Percentiles rank a stretch among this genome's conserved stretches.
These are phyloP conservation scores for Xylariales sp. DNA, from an alignment of 2,329 filamentous ascomycete species.

Conservation along the genomic window DNA sequence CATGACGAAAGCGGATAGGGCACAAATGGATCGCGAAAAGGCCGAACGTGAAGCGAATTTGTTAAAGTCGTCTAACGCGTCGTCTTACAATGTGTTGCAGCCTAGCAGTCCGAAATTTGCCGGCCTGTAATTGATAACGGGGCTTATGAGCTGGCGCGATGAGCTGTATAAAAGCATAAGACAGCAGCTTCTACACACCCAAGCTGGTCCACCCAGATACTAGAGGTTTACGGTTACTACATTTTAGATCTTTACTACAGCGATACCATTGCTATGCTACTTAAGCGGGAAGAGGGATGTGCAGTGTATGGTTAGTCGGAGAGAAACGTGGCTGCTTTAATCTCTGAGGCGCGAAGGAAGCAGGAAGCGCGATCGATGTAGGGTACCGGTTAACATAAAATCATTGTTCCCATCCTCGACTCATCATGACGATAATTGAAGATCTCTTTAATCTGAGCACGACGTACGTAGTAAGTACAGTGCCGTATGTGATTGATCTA, in stretches of 20 bases:
- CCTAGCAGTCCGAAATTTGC: slow-evolving; percentile 51
- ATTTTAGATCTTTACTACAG: slow-evolving; percentile 29
- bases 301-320: slow-evolving; percentile 20
- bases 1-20: slow-evolving; percentile 86
- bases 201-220: background rate
- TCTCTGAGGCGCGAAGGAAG: background rate
- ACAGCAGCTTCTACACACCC: slow-evolving; percentile 1
- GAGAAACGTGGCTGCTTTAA: slow-evolving; percentile 5
- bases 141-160: slow-evolving; percentile 3
- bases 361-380: slow-evolving; percentile 2
- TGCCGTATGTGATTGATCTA: background rate
- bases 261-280: slow-evolving; percentile 28
- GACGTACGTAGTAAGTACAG: background rate
- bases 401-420: background rate
- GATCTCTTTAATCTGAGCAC: background rate
- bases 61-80: slow-evolving; percentile 45
- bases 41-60: slow-evolving; percentile 71
- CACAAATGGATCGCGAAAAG: slow-evolving; percentile 84
- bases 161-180: slow-evolving; percentile 31
- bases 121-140: slow-evolving; percentile 43
- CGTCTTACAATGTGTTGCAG: slow-evolving; percentile 50
- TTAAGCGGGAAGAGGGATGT: slow-evolving; percentile 5
- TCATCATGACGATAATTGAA: background rate
- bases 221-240: slow-evolving; percentile 18
- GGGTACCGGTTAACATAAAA: slow-evolving; percentile 18